These are phyloP conservation scores for Lanmaoa rubissima DNA, from an alignment of 768 basidiomycete genomes.

Conservation along the genomic window DNA sequence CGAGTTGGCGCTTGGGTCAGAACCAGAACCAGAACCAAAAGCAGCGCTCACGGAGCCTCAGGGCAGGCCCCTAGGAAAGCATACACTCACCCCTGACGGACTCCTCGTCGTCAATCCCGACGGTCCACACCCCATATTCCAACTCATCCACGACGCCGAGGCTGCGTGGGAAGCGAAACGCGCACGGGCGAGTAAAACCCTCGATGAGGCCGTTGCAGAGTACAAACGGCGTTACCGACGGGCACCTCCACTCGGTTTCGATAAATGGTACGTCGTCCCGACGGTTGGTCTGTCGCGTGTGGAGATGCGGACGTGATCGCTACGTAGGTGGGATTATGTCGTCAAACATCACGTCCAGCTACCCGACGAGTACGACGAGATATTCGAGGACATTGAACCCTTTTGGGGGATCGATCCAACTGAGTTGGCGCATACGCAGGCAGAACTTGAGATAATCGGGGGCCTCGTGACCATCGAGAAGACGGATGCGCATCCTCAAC, in stretches of 20 bases:
- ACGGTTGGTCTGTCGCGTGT: not conserved
- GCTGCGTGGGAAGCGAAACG: constrained; percentile 36
- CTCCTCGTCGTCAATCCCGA: constrained; percentile 34
- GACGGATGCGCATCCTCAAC: not conserved
- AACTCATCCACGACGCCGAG: constrained; percentile 39
- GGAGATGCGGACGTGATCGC: not conserved
- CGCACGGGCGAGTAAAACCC: constrained; percentile 35
- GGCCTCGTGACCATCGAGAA: constrained; percentile 29
- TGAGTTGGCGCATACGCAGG: constrained; percentile 20
- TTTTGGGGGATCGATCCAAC: constrained; percentile 38
- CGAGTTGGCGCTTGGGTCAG: not conserved
- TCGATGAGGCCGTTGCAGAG: constrained; percentile 38
- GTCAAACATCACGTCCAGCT: constrained; percentile 38
- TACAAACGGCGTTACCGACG: constrained; percentile 36
- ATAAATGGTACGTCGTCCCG: constrained; percentile 37
- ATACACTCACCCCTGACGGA: constrained; percentile 29
- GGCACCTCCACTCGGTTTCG: constrained; percentile 41
- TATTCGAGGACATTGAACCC: constrained; percentile 36
- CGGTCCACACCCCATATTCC: constrained; percentile 44
- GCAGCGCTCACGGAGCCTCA: not conserved
- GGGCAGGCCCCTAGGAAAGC: constrained; percentile 6
- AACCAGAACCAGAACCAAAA: not conserved
- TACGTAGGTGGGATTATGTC: constrained; percentile 42
- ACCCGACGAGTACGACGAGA: constrained; percentile 49
- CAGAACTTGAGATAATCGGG: constrained; percentile 15